These are phyloP conservation scores for Gentiana macrophylla DNA, from an alignment of 257 asterid genomes.

Conservation along the genomic window DNA sequence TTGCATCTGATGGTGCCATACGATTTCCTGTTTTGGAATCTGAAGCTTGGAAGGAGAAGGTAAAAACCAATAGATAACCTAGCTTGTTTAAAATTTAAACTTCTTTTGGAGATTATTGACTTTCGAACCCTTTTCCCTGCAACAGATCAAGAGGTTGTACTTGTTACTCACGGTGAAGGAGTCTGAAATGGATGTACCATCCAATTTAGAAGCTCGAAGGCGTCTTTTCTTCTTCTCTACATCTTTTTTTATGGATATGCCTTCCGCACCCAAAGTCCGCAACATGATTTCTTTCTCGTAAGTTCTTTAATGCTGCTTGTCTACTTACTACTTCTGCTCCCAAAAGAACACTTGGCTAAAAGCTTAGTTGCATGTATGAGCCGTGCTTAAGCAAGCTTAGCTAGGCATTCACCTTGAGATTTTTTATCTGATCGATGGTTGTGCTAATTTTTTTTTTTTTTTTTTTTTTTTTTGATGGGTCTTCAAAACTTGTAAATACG, in stretches of 20 bases:
- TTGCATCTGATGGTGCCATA: slow-evolving; percentile 94
- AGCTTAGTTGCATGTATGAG: too few species aligned
- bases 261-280: slow-evolving; percentile 92
- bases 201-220: slow-evolving; percentile 92
- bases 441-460: too few species aligned
- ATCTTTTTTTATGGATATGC: slow-evolving; percentile 97
- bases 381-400: too few species aligned
- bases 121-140: slow-evolving; percentile 10
- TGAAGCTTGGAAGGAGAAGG: slow-evolving; percentile 99
- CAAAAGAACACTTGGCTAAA: too few species aligned
- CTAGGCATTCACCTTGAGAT: too few species aligned
- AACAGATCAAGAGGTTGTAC: slow-evolving; percentile 85
- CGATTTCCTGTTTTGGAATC: slow-evolving; percentile 73
- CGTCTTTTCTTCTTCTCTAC: slow-evolving; percentile 89
- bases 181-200: slow-evolving; percentile 96
- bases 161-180: slow-evolving; percentile 88
- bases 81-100: neutral
- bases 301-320: slow-evolving; percentile 22
- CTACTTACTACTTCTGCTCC: neutral
- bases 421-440: too few species aligned
- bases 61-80: slow-evolving; percentile 6
- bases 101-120: neutral
- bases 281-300: slow-evolving; percentile 97
- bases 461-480: too few species aligned
- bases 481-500: neutral